Evolutionary conservation across 1,139 yeast species (phyloP).

Genomic region (Saccharomyces hybrid): DNA sequence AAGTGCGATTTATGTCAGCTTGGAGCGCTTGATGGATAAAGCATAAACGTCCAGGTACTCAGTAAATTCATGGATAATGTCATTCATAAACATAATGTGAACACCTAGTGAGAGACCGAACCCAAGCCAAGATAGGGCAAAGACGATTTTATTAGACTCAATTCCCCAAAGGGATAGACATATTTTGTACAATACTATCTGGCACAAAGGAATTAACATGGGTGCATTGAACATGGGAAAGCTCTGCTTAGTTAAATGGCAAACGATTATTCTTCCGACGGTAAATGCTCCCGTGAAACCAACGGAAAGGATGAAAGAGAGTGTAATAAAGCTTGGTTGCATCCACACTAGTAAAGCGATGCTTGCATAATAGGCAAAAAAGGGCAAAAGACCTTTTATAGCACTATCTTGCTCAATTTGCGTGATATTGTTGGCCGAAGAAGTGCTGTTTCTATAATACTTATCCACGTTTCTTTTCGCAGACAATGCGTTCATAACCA

Average conservation of each 20-base stretch:
- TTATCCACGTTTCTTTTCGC: conserved; percentile 64
- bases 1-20: conserved; percentile 42
- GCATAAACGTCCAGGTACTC: conserved; percentile 78
- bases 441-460: conserved; percentile 37
- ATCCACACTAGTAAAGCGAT: conserved; percentile 41
- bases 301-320: conserved; percentile 61
- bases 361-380: conserved; percentile 52
- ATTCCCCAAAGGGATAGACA: conserved; percentile 37
- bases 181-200: conserved; percentile 40
- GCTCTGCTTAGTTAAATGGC: conserved; percentile 70
- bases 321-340: conserved; percentile 43
- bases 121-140: conserved; percentile 57
- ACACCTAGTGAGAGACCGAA: conserved; percentile 69
- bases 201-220: conserved; percentile 54
- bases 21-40: conserved; percentile 72
- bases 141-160: conserved; percentile 36
- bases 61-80: conserved; percentile 77
- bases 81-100: conserved; percentile 70
- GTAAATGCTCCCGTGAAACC: conserved; percentile 74
- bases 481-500: conserved; percentile 60
- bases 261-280: conserved; percentile 86
- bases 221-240: conserved; percentile 72
- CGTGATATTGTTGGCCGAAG: conserved; percentile 16
- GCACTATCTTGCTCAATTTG: conserved; percentile 37
- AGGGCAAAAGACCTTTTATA: conserved; percentile 60